phyloP scores from a whole-genome alignment of 495 filamentous ascomycete genomes.

The Jackrogersella minutella region DNA sequence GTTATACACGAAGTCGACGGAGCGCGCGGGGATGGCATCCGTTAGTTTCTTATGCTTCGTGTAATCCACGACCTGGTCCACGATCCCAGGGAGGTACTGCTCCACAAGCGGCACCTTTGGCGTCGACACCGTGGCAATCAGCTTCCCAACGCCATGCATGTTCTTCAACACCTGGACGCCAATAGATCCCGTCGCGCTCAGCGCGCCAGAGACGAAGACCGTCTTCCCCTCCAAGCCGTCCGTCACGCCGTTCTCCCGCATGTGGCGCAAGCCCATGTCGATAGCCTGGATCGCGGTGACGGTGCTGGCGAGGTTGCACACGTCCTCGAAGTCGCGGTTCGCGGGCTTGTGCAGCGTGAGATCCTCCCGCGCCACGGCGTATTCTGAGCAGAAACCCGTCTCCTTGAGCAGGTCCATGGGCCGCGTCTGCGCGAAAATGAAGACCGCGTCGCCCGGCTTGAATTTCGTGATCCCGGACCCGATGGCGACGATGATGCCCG shows the following conservation, averaged over 20 bases:
- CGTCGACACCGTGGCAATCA: conserved; percentile 64
- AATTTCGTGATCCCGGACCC: conserved; percentile 54
- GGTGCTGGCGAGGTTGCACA: conserved; percentile 47
- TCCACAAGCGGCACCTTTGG: conserved; percentile 58
- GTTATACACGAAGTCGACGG: conserved; percentile 64
- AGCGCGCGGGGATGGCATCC: conserved; percentile 50
- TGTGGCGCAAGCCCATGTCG: conserved; percentile 45
- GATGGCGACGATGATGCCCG: conserved; percentile 57
- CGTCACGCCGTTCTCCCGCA: conserved; percentile 47
- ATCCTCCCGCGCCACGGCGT: conserved; percentile 43
- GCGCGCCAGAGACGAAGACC: conserved; percentile 61
- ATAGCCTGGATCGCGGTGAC: conserved; percentile 57
- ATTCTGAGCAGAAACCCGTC: conserved; percentile 51
- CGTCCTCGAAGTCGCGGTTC: conserved; percentile 43
- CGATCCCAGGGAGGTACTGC: conserved; percentile 46
- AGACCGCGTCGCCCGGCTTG: conserved; percentile 62
- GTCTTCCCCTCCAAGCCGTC: conserved; percentile 60
- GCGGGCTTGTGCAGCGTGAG: conserved; percentile 52
- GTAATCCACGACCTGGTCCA: conserved; percentile 60
- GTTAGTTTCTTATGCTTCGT: conserved; percentile 50
- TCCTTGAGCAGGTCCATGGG: conserved; percentile 37
- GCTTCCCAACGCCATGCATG: conserved; percentile 56
- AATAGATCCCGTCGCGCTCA: conserved; percentile 60
- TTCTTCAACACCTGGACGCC: conserved; percentile 63
- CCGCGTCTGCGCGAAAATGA: conserved; percentile 41